Evolutionary conservation across 192 early-diverging fungal species (phyloP).

Genomic region (Rhizoclosmatium sp.): DNA sequence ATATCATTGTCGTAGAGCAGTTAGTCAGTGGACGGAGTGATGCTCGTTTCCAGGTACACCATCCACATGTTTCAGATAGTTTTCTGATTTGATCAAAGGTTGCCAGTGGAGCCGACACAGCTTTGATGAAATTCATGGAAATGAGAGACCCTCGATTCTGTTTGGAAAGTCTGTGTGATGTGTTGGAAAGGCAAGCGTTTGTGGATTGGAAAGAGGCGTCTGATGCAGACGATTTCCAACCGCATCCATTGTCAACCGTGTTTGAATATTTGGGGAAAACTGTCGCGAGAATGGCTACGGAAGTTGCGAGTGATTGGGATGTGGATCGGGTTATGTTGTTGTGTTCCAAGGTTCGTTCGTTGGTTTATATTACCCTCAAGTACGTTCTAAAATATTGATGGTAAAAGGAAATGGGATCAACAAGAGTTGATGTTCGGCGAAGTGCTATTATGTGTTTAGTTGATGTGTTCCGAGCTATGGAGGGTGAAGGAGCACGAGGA

Average conservation of each 20-base stretch:
- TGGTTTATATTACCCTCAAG: too few relatives aligned
- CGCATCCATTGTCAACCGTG: not conserved
- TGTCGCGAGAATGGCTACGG: not conserved
- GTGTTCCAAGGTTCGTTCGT: not conserved
- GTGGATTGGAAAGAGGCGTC: conserved; percentile 6
- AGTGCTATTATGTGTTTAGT: conserved; percentile 25
- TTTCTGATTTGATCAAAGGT: not conserved
- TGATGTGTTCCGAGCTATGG: not conserved
- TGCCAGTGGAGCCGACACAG: conserved; percentile 7
- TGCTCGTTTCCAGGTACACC: conserved; percentile 15
- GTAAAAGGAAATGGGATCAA: conserved; percentile 19
- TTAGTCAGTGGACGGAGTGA: conserved; percentile 13
- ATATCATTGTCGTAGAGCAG: not conserved
- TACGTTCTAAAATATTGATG: too few relatives aligned
- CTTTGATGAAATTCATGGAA: conserved; percentile 21
- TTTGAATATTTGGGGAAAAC: conserved; percentile 15
- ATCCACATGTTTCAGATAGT: not conserved
- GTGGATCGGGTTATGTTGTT: conserved; percentile 10
- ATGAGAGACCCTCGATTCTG: not conserved
- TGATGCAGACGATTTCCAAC: conserved; percentile 20
- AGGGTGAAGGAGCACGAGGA: not conserved
- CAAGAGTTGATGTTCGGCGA: conserved; percentile 4
- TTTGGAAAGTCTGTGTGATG: not conserved
- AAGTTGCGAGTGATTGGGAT: not conserved
- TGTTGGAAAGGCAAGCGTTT: conserved; percentile 12